Conservation (phyloP, 352 stramenopile genomes). For the Plasmopara viticola region DNA sequence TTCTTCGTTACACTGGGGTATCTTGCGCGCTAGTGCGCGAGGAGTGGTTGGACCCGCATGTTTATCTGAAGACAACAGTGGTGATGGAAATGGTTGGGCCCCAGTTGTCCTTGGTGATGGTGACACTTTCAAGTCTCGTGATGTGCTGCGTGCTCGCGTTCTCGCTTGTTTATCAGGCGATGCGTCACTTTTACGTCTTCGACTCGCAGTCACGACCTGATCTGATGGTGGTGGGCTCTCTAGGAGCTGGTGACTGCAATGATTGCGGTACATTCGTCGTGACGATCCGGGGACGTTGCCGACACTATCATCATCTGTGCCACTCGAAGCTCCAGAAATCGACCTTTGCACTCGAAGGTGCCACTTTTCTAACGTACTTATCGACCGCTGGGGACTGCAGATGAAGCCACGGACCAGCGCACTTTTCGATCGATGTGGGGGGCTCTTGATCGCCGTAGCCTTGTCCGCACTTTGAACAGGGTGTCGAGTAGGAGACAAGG, state of each 20-base stretch:
- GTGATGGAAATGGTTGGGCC: slow-evolving; percentile 7
- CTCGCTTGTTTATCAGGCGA: slow-evolving; percentile 8
- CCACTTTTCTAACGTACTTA: slow-evolving; percentile 24
- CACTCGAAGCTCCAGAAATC: slow-evolving; percentile 23
- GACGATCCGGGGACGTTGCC: slow-evolving; percentile 14
- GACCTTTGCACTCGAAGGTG: slow-evolving; percentile 21
- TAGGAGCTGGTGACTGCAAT: slow-evolving; percentile 30
- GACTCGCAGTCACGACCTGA: slow-evolving; percentile 19
- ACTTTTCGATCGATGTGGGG: slow-evolving; percentile 10
- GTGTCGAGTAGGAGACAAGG: slow-evolving; percentile 18
- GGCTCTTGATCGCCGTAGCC: slow-evolving; percentile 7
- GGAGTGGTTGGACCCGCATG: slow-evolving; percentile 13
- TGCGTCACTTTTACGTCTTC: slow-evolving; percentile 16
- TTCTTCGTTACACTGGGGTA: slow-evolving; percentile 9
- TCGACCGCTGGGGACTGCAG: slow-evolving; percentile 11
- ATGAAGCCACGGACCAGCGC: neutral
- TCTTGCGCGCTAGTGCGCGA: slow-evolving; percentile 17
- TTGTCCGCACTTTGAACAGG: slow-evolving; percentile 14
- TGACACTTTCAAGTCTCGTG: slow-evolving; percentile 15
- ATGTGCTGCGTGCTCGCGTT: slow-evolving; percentile 18
- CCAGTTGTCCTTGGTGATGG: slow-evolving; percentile 14
- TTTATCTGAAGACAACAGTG: slow-evolving; percentile 12
- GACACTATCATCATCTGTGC: slow-evolving; percentile 24
- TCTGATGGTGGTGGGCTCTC: slow-evolving; percentile 29
- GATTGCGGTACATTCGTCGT: slow-evolving; percentile 22